A percentile compares a stretch with the other conserved stretches of the same genome.
phyloP scores from a whole-genome alignment of 1,284 basidiomycete genomes.

The Porodaedalea pini region DNA sequence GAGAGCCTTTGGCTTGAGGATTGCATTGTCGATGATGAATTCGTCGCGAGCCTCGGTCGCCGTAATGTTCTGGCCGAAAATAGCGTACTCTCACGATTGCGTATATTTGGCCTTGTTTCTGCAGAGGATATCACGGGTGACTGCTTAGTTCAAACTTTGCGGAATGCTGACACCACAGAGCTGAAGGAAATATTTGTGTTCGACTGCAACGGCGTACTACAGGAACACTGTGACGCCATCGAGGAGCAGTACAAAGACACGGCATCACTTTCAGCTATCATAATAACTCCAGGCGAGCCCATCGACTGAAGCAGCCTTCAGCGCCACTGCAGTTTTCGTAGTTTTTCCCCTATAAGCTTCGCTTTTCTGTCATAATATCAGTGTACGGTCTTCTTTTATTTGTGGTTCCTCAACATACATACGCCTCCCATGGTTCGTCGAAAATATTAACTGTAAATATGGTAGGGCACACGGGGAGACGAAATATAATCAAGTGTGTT shows the following conservation, averaged over 20 bases:
- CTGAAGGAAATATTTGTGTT: slow-evolving; percentile 17
- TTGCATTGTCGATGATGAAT: slow-evolving; percentile 13
- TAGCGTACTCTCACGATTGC: slow-evolving; percentile 2
- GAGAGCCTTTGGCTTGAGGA: slow-evolving; percentile 15
- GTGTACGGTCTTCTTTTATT: too few relatives aligned
- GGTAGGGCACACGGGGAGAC: too few relatives aligned
- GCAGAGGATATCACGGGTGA: slow-evolving; percentile 9
- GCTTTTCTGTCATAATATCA: too few relatives aligned
- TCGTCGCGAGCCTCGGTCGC: slow-evolving; percentile 2
- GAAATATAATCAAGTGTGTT: too few relatives aligned
- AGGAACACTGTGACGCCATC: slow-evolving; percentile 12
- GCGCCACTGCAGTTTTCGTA: too few relatives aligned
- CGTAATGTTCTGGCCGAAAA: not conserved
- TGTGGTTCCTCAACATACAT: too few relatives aligned
- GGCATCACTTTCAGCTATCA: not conserved
- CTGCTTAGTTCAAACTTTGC: slow-evolving; percentile 12
- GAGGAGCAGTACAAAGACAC: not conserved
- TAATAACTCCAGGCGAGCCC: not conserved
- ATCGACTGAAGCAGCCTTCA: not conserved
- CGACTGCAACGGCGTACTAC: slow-evolving; percentile 10
- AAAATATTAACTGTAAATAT: too few relatives aligned
- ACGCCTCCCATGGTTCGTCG: too few relatives aligned
- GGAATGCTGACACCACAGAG: not conserved
- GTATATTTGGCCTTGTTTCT: slow-evolving; percentile 10
- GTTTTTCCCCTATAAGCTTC: too few relatives aligned